Evolutionary conservation across 345 rosid species (phyloP), one percentile per base, ranked within the genome.

Genomic region (Cardamine occulta): DNA sequence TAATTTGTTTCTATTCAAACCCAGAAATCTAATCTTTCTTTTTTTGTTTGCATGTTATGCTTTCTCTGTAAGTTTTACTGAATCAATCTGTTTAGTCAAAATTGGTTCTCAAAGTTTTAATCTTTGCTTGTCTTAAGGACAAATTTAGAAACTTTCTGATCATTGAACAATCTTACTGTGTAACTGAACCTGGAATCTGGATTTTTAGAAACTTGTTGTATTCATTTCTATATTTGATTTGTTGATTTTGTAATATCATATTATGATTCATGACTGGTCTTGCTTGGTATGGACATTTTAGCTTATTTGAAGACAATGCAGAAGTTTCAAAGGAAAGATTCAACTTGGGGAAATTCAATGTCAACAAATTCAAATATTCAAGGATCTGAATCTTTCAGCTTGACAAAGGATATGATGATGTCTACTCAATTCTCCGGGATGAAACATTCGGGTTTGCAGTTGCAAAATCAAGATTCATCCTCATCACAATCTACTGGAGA

Each of bases 401-500:
- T 77, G 53, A 57, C 45, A 19, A 77, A 70, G 64, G 45, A 73
- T 44, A 57, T 72, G 73, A 72, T 76, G 32, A 68, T 76, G 52
- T 44, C 80, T 76, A 68, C 80, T 40, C 80, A 79, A 39, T 79
- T 80, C 47, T 63, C 60, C n/a, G 66, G 34, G 57, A 51, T 79
- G 73, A 86, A 82, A 60, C 86, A 74, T 49, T 48, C 76, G 47
- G 71, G 66, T 68, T 79, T 86, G 67, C 81, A 72, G 68, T 14
- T 73, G 58, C 90, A 83, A 63, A 86, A 85, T 31, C 90, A 78
- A 78, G 93, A 87, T 40, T 85, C 87, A 28, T 82, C 88, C 10
- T 85, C 94, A 49, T 70, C 89, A 54, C 94, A 90, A 60, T 93
- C 95, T 3, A 88, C 86, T 10, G 84, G 81, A 56, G 89, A 90